Conservation (phyloP, 164 flowering plant species). For the Platanus orientalis region DNA sequence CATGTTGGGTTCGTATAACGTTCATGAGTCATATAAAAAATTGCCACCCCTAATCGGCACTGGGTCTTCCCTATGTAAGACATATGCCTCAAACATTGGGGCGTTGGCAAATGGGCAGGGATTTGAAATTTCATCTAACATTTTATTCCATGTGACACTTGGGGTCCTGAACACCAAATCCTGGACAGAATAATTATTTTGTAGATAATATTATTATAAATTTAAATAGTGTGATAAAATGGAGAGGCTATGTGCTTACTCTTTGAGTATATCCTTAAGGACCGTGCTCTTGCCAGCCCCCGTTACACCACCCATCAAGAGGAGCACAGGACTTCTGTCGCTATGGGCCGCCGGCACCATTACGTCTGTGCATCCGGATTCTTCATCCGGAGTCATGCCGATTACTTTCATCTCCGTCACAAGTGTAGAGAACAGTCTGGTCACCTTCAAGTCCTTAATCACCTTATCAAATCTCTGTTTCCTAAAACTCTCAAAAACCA, state of each 20-base stretch:
- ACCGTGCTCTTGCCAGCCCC: constrained; percentile 99
- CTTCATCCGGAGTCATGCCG: constrained; percentile 26
- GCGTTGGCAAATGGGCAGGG: too few relatives aligned
- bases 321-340: constrained; percentile 80
- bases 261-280: constrained; percentile 74
- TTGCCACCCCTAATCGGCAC: too few relatives aligned
- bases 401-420: constrained; percentile 89
- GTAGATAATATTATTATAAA: too few relatives aligned
- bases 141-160: too few relatives aligned
- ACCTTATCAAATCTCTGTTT: constrained; percentile 77
- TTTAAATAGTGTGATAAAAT: too few relatives aligned
- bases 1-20: too few relatives aligned
- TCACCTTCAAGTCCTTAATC: constrained; percentile 61
- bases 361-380: constrained; percentile 46
- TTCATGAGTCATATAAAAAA: too few relatives aligned
- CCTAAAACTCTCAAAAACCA: constrained; percentile 29
- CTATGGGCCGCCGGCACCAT: constrained; percentile 74
- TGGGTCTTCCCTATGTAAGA: too few relatives aligned
- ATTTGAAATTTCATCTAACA: too few relatives aligned
- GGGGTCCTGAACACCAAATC: too few relatives aligned
- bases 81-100: too few relatives aligned
- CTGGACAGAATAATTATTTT: too few relatives aligned
- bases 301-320: constrained; percentile 99
- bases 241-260: constrained; percentile 35
- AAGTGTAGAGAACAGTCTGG: constrained; percentile 70